These are phyloP conservation scores for Mortierella alpina DNA, from an alignment of 192 early-diverging fungal species.

Conservation along the genomic window DNA sequence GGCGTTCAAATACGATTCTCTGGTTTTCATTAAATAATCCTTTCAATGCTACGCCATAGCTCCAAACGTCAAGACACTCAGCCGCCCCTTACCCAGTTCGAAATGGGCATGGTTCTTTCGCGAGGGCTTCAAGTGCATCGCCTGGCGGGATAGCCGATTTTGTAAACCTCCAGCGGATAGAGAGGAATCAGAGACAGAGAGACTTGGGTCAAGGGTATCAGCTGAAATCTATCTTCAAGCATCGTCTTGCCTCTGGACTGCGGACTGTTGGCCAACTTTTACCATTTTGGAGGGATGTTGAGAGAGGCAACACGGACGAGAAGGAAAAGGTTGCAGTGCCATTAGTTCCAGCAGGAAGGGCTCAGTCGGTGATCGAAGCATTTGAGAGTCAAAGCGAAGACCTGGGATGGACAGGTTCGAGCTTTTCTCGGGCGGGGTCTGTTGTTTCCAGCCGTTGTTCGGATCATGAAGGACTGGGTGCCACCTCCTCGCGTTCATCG, in stretches of 20 bases:
- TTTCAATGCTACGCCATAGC: background rate
- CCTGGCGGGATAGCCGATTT: constrained; percentile 18
- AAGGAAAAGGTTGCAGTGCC: constrained; percentile 36
- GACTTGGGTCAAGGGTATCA: constrained; percentile 18
- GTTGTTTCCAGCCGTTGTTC: background rate
- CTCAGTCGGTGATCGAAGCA: constrained; percentile 24
- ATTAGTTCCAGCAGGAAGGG: constrained; percentile 15
- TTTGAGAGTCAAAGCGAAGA: constrained; percentile 20
- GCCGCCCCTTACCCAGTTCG: constrained; percentile 11
- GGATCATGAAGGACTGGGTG: background rate
- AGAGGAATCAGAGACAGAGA: constrained; percentile 10
- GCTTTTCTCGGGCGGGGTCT: constrained; percentile 12
- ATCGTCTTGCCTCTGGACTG: constrained; percentile 23
- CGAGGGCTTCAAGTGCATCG: background rate
- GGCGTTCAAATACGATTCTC: background rate
- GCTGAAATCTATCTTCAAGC: constrained; percentile 45
- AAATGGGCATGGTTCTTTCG: background rate
- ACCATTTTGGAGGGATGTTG: constrained; percentile 46
- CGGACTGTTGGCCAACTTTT: constrained; percentile 33
- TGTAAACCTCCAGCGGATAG: constrained; percentile 10
- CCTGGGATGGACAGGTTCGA: background rate
- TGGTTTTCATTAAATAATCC: background rate
- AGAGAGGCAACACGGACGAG: constrained; percentile 20
- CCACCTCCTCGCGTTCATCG: background rate
- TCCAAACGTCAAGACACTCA: constrained; percentile 4